Percentiles rank a stretch among this genome's conserved stretches.
These are phyloP conservation scores for Wallacemonas sp. DNA, from an alignment of 208 protist species.

Conservation along the genomic window DNA sequence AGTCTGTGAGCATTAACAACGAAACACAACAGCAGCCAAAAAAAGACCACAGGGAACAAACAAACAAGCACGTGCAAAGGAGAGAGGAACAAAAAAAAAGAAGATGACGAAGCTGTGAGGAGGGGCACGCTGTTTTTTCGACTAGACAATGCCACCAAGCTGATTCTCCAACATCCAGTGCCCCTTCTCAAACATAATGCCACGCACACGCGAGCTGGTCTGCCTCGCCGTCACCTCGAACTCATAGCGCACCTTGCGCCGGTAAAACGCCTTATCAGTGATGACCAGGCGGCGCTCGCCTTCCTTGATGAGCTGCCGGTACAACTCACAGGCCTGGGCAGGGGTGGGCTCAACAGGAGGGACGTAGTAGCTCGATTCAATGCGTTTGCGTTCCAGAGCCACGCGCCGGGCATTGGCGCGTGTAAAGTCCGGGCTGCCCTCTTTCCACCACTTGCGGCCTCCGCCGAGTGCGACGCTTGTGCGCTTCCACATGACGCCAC, in stretches of 20 bases:
- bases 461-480: conserved; percentile 21
- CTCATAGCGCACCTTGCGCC: conserved; percentile 75
- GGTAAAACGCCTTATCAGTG: conserved; percentile 79
- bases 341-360: conserved; percentile 79
- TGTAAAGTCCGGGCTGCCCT: conserved; percentile 69
- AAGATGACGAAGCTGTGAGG: too few relatives aligned
- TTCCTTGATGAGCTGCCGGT: conserved; percentile 71
- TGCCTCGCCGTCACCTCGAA: conserved; percentile 87
- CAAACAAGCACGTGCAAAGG: too few relatives aligned
- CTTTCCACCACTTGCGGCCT: conserved; percentile 73
- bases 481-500: conserved; percentile 30
- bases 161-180: conserved; percentile 80
- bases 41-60: too few relatives aligned
- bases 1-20: too few relatives aligned
- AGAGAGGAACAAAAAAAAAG: too few relatives aligned
- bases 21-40: too few relatives aligned
- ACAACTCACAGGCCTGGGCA: conserved; percentile 59
- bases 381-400: conserved; percentile 62
- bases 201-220: conserved; percentile 84
- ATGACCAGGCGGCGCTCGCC: conserved; percentile 49
- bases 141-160: conserved; percentile 75
- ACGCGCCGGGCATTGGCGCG: conserved; percentile 68
- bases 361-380: conserved; percentile 42
- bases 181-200: conserved; percentile 91
- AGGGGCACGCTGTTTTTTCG: not conserved